These are phyloP conservation scores for Pythium scleroteichum DNA, from an alignment of 352 stramenopile species.

Conservation along the genomic window DNA sequence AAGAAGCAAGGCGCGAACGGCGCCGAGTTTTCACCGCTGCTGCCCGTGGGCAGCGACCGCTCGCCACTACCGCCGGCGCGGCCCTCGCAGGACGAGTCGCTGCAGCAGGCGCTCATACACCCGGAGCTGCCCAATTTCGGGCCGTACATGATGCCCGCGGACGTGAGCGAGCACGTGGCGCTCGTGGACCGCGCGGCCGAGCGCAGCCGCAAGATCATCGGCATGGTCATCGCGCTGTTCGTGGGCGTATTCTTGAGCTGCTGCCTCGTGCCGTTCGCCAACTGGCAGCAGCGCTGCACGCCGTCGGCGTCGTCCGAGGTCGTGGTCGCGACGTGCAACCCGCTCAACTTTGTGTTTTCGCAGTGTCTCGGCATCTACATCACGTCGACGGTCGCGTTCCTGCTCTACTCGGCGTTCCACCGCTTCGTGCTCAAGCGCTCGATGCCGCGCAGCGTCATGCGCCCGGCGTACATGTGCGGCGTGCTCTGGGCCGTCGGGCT, in stretches of 20 bases:
- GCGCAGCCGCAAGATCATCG: constrained; percentile 57
- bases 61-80: neutral
- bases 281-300: constrained; percentile 66
- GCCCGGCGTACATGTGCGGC: constrained; percentile 75
- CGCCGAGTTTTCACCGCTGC: constrained; percentile 42
- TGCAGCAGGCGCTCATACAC: constrained; percentile 60
- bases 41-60: constrained; percentile 11
- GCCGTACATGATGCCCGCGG: constrained; percentile 72
- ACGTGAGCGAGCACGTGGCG: constrained; percentile 58
- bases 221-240: constrained; percentile 61
- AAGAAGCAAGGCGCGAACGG: constrained; percentile 2
- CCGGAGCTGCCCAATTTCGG: constrained; percentile 83
- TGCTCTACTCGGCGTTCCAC: constrained; percentile 79
- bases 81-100: constrained; percentile 36
- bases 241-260: constrained; percentile 72
- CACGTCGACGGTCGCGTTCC: constrained; percentile 70
- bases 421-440: constrained; percentile 69
- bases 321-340: constrained; percentile 69
- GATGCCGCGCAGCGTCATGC: constrained; percentile 83
- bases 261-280: constrained; percentile 76
- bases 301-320: constrained; percentile 32
- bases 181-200: constrained; percentile 53
- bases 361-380: constrained; percentile 84
- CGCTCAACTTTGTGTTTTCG: constrained; percentile 82
- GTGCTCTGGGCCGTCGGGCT: constrained; percentile 74